Evolutionary conservation across 768 basidiomycete genomes (phyloP), one percentile per base, ranked within the genome.

Genomic region (Coprinopsis marcescibilis): DNA sequence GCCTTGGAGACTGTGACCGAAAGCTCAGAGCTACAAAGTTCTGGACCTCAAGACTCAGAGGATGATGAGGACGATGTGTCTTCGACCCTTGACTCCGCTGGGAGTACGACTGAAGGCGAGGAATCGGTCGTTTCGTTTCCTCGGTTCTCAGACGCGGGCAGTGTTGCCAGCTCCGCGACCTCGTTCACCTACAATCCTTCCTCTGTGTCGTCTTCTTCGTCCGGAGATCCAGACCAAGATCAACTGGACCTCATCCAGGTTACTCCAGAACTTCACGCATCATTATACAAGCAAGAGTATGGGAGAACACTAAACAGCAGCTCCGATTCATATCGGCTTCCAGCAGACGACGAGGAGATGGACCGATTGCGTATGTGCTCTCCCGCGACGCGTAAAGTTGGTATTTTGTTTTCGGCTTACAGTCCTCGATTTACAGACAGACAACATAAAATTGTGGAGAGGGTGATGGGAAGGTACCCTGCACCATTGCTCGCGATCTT

Each of bases 261-360:
- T 17, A 27, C 41, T 14, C 8, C 26, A 4, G 41, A 43, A 21
- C n/a, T 27, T 24, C 41, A 43, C 11, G 41, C 41, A 29, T 24
- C 41, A 20, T 27, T 43, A 27, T 43, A 43, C 41, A 43, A 43
- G 27, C 8, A 43, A 14, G 84, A 88, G 57, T 83, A 76, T 49
- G 87, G 87, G 0, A 70, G 87, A 33, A 75, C 70, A 25, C 59
- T 90, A 33, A 89, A 89, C 65, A 87, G 80, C 51, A 84, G 84
- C 53, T 89, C 87, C 1, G 85, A 89, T 36, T 74, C 89, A 2
- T 90, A 90, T 57, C 75, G 76, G 30, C 68, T 90, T 19, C 85
- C 88, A 7, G 88, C 85, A 21, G 88, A 89, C 52, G 81, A 83
- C 7, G 84, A 87, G 55, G 88, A 89, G 53, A 63, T 85, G 19